These are phyloP conservation scores for Russula abietina DNA, from an alignment of 768 basidiomycete genomes.

Conservation along the genomic window DNA sequence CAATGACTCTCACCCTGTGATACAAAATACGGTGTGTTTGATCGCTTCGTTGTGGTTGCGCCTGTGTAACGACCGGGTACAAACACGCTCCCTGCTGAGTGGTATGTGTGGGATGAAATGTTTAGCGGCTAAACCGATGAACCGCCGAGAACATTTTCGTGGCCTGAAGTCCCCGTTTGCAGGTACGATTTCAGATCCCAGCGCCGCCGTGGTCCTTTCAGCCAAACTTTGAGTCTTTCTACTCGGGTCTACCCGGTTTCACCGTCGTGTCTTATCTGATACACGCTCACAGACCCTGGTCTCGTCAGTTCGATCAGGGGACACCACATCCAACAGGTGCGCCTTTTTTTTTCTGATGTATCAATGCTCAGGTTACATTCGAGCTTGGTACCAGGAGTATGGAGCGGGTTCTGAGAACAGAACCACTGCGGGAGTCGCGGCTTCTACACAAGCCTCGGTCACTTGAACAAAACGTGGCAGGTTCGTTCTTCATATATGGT, in stretches of 20 bases:
- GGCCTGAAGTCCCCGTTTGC: background rate
- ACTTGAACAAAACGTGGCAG: constrained; percentile 73
- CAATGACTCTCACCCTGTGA: constrained; percentile 44
- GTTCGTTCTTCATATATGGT: constrained; percentile 34
- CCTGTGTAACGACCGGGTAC: constrained; percentile 34
- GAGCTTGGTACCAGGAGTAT: constrained; percentile 80
- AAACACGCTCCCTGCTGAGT: constrained; percentile 33
- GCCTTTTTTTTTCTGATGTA: constrained; percentile 15
- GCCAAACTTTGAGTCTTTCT: constrained; percentile 43
- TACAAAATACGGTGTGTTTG: constrained; percentile 39
- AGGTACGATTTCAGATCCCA: constrained; percentile 46
- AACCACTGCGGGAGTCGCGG: constrained; percentile 59
- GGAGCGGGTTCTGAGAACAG: constrained; percentile 56
- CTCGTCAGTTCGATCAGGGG: constrained; percentile 57
- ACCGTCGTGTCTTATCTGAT: constrained; percentile 25
- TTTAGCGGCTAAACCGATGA: constrained; percentile 30
- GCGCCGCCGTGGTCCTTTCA: constrained; percentile 43
- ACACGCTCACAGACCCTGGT: constrained; percentile 37
- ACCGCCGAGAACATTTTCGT: constrained; percentile 3
- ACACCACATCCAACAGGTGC: constrained; percentile 72
- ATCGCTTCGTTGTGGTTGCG: background rate
- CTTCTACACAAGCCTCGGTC: constrained; percentile 80
- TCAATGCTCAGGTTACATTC: background rate
- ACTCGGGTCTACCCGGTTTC: constrained; percentile 31
- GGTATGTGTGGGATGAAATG: constrained; percentile 36